A percentile compares a stretch with the other conserved stretches of the same genome.
phyloP scores from a whole-genome alignment of 2,329 filamentous ascomycete species.

The Hypoxylon sp. region DNA sequence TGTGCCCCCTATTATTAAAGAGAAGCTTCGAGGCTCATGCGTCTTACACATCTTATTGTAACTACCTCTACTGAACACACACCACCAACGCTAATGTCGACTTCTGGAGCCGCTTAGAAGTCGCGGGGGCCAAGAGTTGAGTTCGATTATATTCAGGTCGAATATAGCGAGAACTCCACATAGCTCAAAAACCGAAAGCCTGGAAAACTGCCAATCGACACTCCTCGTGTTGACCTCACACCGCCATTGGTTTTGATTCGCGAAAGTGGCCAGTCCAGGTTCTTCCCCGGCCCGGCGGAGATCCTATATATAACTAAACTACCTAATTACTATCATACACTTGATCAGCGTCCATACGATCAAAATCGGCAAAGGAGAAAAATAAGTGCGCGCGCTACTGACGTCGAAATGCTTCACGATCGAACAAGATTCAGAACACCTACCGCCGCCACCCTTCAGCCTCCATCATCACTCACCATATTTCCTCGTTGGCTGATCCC shows the following conservation, averaged over 20 bases:
- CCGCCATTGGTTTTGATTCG: slow-evolving; percentile 48
- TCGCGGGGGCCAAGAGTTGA: slow-evolving; percentile 43
- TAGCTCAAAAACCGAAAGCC: slow-evolving; percentile 44
- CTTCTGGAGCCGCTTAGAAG: slow-evolving; percentile 41
- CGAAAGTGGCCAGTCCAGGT: slow-evolving; percentile 41
- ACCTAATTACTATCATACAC: slow-evolving; percentile 34
- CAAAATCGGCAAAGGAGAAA: slow-evolving; percentile 39
- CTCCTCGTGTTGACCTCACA: slow-evolving; percentile 48
- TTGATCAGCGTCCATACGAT: slow-evolving; percentile 20
- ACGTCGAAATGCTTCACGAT: slow-evolving; percentile 56
- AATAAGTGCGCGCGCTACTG: slow-evolving; percentile 45
- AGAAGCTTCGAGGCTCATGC: slow-evolving; percentile 33
- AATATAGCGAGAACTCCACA: slow-evolving; percentile 52
- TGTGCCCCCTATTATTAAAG: slow-evolving; percentile 39
- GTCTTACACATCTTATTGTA: slow-evolving; percentile 25
- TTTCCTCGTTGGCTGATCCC: slow-evolving; percentile 44
- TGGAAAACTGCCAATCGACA: slow-evolving; percentile 45
- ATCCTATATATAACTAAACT: slow-evolving; percentile 50
- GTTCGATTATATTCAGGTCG: slow-evolving; percentile 36
- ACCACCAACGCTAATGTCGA: slow-evolving; percentile 41
- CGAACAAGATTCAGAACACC: slow-evolving; percentile 46
- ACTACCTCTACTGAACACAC: slow-evolving; percentile 23
- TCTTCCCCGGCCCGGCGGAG: slow-evolving; percentile 46
- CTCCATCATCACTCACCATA: slow-evolving; percentile 40
- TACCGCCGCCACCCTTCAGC: slow-evolving; percentile 46